Percentiles rank a stretch among this genome's conserved stretches.
Evolutionary conservation across 148 eudicot genomes (phyloP).

Genomic region (Tetragonia tetragonoides): DNA sequence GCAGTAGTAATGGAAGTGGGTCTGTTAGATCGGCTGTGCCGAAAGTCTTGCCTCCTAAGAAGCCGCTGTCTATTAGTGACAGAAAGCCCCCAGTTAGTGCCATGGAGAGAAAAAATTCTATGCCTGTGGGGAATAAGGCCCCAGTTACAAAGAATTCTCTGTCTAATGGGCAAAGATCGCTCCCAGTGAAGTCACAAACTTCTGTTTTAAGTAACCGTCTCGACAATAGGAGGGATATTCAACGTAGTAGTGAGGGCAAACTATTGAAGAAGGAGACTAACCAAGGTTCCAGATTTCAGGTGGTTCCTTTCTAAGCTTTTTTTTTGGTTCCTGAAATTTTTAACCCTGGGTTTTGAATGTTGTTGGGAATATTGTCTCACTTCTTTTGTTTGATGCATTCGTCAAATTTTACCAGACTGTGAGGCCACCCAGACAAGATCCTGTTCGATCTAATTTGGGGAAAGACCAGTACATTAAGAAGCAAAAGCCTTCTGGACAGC

Average conservation of each 20-base stretch:
- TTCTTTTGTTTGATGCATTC: not conserved
- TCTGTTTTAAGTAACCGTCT: constrained; percentile 32
- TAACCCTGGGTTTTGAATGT: not conserved
- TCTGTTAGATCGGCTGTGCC: constrained; percentile 45
- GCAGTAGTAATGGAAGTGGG: constrained; percentile 55
- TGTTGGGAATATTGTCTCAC: not conserved
- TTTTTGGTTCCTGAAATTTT: not conserved
- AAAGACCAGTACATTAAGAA: constrained; percentile 48
- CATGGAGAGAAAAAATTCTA: constrained; percentile 19
- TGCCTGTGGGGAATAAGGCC: constrained; percentile 24
- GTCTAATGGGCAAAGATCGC: constrained; percentile 42
- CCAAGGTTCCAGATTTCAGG: constrained; percentile 54
- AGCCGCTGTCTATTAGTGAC: constrained; percentile 30
- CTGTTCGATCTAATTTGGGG: constrained; percentile 33
- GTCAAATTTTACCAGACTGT: constrained; percentile 32
- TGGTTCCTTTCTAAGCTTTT: constrained; percentile 18
- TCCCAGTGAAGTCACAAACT: constrained; percentile 34
- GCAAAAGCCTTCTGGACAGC: constrained; percentile 49
- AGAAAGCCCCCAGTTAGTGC: constrained; percentile 33
- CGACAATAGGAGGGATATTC: constrained; percentile 39
- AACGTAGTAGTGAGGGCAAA: constrained; percentile 35
- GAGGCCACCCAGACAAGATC: constrained; percentile 39
- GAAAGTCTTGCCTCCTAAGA: constrained; percentile 42
- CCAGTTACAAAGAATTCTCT: constrained; percentile 34
- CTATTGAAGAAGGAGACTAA: constrained; percentile 31